Conservation (phyloP, 1,284 basidiomycete genomes). For the Rhodotorula sp. region DNA sequence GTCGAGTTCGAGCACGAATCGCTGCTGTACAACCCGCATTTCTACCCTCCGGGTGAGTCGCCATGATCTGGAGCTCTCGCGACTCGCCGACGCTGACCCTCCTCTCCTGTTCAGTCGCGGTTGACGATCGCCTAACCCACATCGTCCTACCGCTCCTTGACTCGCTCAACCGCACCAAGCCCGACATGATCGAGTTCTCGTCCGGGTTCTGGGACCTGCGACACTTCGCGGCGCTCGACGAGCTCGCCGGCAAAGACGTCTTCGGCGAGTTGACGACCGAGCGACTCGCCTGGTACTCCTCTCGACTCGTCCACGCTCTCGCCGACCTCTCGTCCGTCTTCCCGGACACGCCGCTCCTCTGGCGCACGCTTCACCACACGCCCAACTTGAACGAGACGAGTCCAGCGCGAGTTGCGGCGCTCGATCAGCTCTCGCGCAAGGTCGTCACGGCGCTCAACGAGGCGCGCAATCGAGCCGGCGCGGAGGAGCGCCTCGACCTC, state of each 20-base stretch:
- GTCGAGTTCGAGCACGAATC: conserved; percentile 37
- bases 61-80: too few relatives aligned
- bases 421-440: conserved; percentile 30
- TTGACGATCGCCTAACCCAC: conserved; percentile 33
- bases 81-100: too few relatives aligned
- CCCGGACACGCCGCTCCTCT: conserved; percentile 26
- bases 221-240: conserved; percentile 35
- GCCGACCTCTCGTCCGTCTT: conserved; percentile 26
- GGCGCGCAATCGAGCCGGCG: conserved; percentile 4
- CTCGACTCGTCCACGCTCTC: conserved; percentile 22
- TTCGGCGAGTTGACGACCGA: conserved; percentile 17
- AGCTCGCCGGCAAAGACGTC: conserved; percentile 3
- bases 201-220: conserved; percentile 39
- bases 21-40: conserved; percentile 25
- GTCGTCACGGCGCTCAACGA: conserved; percentile 26
- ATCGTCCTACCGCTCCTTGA: conserved; percentile 33
- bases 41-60: conserved; percentile 35
- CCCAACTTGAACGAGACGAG: conserved; percentile 13
- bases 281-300: conserved; percentile 35
- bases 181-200: conserved; percentile 37
- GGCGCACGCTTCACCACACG: conserved; percentile 32
- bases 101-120: conserved; percentile 23
- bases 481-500: not conserved
- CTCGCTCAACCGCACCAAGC: conserved; percentile 23
- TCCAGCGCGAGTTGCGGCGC: conserved; percentile 27